Evolutionary conservation across 495 filamentous ascomycete species (phyloP).

Genomic region (Sporormia fimetaria): DNA sequence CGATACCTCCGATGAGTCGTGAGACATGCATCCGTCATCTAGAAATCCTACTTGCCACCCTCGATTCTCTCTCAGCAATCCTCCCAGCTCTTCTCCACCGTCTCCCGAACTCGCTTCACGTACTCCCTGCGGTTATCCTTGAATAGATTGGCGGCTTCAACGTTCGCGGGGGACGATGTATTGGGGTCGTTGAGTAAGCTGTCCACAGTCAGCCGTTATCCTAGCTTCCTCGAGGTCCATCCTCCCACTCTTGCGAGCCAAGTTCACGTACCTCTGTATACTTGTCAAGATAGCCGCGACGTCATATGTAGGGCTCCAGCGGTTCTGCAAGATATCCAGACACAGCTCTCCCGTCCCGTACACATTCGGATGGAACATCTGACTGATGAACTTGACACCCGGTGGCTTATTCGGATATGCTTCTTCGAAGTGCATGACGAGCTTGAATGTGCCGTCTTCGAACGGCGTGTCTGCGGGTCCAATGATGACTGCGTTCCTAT

Average conservation of each 20-base stretch:
- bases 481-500: slow-evolving; percentile 97
- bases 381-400: slow-evolving; percentile 93
- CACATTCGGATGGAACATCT: slow-evolving; percentile 99
- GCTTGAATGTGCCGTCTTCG: slow-evolving; percentile 92
- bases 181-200: slow-evolving; percentile 98
- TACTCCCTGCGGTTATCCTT: slow-evolving; percentile 97
- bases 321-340: slow-evolving; percentile 92
- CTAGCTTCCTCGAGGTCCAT: not conserved
- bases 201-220: slow-evolving; percentile 7
- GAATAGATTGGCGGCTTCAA: slow-evolving; percentile 96
- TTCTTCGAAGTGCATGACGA: slow-evolving; percentile 99
- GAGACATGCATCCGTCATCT: not conserved
- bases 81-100: slow-evolving; percentile 99
- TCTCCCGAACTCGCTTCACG: slow-evolving; percentile 85
- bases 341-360: slow-evolving; percentile 96
- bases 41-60: not conserved
- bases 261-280: slow-evolving; percentile 83
- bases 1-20: too few relatives aligned
- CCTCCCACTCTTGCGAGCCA: not conserved
- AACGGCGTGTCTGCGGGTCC: slow-evolving; percentile 96
- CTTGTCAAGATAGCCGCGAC: slow-evolving; percentile 94
- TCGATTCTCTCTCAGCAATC: too few relatives aligned
- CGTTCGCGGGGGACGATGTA: slow-evolving; percentile 92
- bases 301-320: slow-evolving; percentile 98
- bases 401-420: slow-evolving; percentile 98